Conservation (phyloP, 2,329 filamentous ascomycete species). For the Aspergillus novoparasiticus region DNA sequence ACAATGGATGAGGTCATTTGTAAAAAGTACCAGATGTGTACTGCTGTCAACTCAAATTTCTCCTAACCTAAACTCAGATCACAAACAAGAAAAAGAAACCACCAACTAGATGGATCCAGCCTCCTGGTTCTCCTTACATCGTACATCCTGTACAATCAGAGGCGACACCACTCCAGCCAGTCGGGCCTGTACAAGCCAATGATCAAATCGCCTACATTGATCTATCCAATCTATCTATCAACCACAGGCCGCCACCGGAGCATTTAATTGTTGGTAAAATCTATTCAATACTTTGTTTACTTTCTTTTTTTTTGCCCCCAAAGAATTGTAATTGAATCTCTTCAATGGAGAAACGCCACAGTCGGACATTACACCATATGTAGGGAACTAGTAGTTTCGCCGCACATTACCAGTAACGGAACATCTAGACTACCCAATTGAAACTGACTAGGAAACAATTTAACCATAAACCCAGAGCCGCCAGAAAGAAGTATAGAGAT, state of each 20-base stretch:
- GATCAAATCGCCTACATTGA: slow-evolving; percentile 1
- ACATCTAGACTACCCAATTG: not conserved
- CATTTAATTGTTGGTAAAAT: not conserved
- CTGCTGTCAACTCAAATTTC: not conserved
- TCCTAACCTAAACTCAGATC: not conserved
- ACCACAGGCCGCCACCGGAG: slow-evolving; percentile 3
- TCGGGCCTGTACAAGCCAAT: not conserved
- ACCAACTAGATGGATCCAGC: slow-evolving; percentile 4
- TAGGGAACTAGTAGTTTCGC: not conserved
- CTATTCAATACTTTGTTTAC: not conserved
- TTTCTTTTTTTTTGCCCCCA: not conserved
- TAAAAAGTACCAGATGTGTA: not conserved
- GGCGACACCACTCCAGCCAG: not conserved
- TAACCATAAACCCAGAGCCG: slow-evolving; percentile 2
- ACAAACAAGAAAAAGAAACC: not conserved
- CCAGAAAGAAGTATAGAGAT: not conserved
- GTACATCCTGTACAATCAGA: not conserved
- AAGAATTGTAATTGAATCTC: not conserved
- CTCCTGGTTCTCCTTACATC: slow-evolving; percentile 6
- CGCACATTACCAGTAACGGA: not conserved
- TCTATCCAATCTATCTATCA: slow-evolving; percentile 14
- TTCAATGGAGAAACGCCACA: slow-evolving; percentile 1
- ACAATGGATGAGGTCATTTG: not conserved
- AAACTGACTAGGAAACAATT: not conserved
- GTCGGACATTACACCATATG: slow-evolving; percentile 3